Percentiles rank a stretch among this genome's conserved stretches.
Conservation (phyloP, 768 basidiomycete species). For the Amanita brunnescens region DNA sequence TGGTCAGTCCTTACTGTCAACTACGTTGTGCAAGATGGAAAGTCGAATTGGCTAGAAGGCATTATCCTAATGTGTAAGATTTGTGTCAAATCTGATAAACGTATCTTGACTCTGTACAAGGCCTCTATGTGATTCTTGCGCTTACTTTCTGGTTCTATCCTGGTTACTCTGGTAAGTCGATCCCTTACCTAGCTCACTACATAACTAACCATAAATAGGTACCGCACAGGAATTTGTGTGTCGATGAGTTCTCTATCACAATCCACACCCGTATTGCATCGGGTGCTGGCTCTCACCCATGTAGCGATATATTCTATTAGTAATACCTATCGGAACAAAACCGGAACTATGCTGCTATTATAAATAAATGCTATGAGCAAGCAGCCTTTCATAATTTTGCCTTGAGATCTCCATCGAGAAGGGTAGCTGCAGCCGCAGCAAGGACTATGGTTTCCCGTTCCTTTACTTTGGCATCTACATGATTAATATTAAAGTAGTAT, state of each 20-base stretch:
- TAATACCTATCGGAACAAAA: neutral
- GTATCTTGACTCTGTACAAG: constrained; percentile 20
- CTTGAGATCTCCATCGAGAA: constrained; percentile 39
- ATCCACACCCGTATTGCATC: neutral
- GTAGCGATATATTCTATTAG: neutral
- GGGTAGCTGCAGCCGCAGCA: constrained; percentile 75
- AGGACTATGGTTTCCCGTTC: constrained; percentile 69
- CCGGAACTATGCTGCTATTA: neutral
- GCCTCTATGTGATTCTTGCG: constrained; percentile 63
- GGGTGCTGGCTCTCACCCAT: neutral
- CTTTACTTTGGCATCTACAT: constrained; percentile 77
- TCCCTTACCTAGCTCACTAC: neutral
- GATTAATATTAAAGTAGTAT: neutral
- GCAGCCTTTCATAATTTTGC: constrained; percentile 42
- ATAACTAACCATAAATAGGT: constrained; percentile 9
- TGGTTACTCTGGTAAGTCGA: constrained; percentile 37
- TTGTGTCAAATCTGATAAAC: neutral
- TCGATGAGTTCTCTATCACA: constrained; percentile 1
- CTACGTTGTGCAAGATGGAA: constrained; percentile 73
- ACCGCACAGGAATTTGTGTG: constrained; percentile 24
- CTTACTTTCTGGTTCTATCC: constrained; percentile 61
- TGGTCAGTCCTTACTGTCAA: constrained; percentile 73
- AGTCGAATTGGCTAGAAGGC: constrained; percentile 81
- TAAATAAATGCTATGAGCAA: neutral
- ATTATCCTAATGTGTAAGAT: constrained; percentile 35